phyloP scores from a whole-genome alignment of 2,329 filamentous ascomycete genomes.

The Sporothrix luriei region DNA sequence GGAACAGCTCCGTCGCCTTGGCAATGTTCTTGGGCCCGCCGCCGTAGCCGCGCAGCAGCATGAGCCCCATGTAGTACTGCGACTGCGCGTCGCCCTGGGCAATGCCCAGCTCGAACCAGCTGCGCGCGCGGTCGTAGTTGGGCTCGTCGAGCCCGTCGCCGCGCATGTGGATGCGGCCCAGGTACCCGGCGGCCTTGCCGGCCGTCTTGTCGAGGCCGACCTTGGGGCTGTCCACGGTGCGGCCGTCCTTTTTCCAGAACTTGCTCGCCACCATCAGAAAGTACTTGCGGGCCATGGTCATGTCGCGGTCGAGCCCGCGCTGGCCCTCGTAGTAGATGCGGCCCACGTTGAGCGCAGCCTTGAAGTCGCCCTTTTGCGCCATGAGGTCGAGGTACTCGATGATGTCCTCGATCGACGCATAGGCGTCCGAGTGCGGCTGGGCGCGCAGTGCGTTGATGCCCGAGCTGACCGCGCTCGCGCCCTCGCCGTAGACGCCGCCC shows the following conservation, averaged over 20 bases:
- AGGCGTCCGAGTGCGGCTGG: slow-evolving; percentile 73
- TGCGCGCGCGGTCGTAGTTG: slow-evolving; percentile 73
- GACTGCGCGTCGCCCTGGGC: slow-evolving; percentile 77
- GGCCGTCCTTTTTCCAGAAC: slow-evolving; percentile 82
- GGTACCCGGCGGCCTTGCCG: slow-evolving; percentile 79
- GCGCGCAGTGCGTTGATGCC: slow-evolving; percentile 78
- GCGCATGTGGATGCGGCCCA: slow-evolving; percentile 86
- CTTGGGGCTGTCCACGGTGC: slow-evolving; percentile 68
- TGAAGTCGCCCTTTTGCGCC: slow-evolving; percentile 85
- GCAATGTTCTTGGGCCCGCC: slow-evolving; percentile 63
- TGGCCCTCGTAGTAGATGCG: slow-evolving; percentile 88
- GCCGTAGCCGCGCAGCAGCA: slow-evolving; percentile 77
- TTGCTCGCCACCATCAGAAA: slow-evolving; percentile 77
- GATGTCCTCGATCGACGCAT: slow-evolving; percentile 88
- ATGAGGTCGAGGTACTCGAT: slow-evolving; percentile 91
- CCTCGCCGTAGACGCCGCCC: slow-evolving; percentile 92
- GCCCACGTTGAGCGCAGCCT: slow-evolving; percentile 82
- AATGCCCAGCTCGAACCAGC: slow-evolving; percentile 82
- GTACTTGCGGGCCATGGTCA: slow-evolving; percentile 73
- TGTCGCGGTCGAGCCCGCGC: slow-evolving; percentile 70
- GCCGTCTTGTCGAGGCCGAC: slow-evolving; percentile 75
- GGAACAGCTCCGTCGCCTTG: slow-evolving; percentile 75
- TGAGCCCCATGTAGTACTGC: slow-evolving; percentile 80
- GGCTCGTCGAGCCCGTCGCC: slow-evolving; percentile 77
- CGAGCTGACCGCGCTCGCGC: slow-evolving; percentile 85